Base-by-base conservation (phyloP, 2,329 filamentous ascomycete genomes). In the Teratosphaeria pseudoeucalypti region DNA sequence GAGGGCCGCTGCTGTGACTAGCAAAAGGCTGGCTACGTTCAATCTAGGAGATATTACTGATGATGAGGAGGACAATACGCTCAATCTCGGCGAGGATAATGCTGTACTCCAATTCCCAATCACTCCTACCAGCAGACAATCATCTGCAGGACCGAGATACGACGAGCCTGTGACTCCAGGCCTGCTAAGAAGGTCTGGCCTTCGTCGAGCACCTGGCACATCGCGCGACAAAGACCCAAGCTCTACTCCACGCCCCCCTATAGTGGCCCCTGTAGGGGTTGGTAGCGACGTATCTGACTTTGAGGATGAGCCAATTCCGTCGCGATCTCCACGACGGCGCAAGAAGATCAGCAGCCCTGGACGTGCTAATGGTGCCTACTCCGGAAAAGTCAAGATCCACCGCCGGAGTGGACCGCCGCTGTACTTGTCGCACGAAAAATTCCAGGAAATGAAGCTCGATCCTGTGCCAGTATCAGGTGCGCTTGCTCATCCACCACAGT, bases 381-480 rank as follows among this genome's bases (percentile, higher is more conserved):
- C 26, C 23, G 16, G 23, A 6, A 34, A 19, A 29, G 27, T 54
- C 52, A 26, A 56, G 19, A n/a, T 43, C n/a, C n/a, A 19, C 19
- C 49, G 55, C 14, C 49, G 10, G 16, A 58, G 34, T 47, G 59
- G 49, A 26, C 29, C 29, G 12, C 10, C 57, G n/a, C 19, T 60
- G 14, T 49, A 10, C 26, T 27, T 39, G 16, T 37, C 56, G 14
- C 23, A 26, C 6, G 56, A 52, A 2, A 23, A 58, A n/a, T 34
- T 49, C 19, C 32, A n/a, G 7, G 32, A 19, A 19, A 52, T 52
- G 7, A n/a, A 49, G 47, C 19, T 26, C 16, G 12, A 19, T 16
- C 47, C 57, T 32, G 34, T 54, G 11, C 55, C 58, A 23, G 60
- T 62, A 26, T 3, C 60, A 14, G n/a, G 32, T 11, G 34, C 14